These are phyloP conservation scores for Phytophthora tubulina DNA, from an alignment of 352 stramenopile species.

Conservation along the genomic window DNA sequence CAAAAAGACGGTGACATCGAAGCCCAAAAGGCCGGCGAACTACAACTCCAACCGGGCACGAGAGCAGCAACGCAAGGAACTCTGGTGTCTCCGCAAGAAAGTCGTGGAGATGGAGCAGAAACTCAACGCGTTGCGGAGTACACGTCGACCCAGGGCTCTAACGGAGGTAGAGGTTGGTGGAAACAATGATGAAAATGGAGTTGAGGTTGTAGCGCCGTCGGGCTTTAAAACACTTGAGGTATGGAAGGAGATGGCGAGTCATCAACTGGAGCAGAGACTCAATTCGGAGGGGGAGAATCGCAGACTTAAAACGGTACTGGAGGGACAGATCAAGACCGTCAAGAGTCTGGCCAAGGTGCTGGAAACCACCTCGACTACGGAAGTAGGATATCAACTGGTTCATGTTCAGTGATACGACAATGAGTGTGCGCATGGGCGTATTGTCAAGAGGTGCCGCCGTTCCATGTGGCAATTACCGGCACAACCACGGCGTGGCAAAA, in stretches of 20 bases:
- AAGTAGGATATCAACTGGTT: conserved; percentile 14
- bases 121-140: conserved; percentile 41
- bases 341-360: conserved; percentile 60
- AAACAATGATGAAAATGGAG: neutral
- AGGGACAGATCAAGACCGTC: conserved; percentile 72
- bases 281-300: conserved; percentile 69
- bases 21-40: conserved; percentile 33
- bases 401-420: conserved; percentile 47
- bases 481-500: conserved; percentile 52
- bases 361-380: conserved; percentile 39
- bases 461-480: conserved; percentile 43
- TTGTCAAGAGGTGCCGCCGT: conserved; percentile 61
- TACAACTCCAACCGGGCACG: conserved; percentile 53
- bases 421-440: conserved; percentile 56
- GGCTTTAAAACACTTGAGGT: conserved; percentile 28
- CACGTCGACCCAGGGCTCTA: neutral
- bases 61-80: conserved; percentile 51
- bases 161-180: neutral
- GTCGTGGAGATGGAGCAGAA: conserved; percentile 54
- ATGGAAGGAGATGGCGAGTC: conserved; percentile 54
- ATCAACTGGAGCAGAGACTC: conserved; percentile 52
- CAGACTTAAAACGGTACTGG: conserved; percentile 58
- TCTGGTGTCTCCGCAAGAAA: conserved; percentile 56
- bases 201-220: neutral
- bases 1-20: conserved; percentile 9